Conservation (phyloP, 2,329 filamentous ascomycete genomes). For the Domatiomyces globalis region DNA sequence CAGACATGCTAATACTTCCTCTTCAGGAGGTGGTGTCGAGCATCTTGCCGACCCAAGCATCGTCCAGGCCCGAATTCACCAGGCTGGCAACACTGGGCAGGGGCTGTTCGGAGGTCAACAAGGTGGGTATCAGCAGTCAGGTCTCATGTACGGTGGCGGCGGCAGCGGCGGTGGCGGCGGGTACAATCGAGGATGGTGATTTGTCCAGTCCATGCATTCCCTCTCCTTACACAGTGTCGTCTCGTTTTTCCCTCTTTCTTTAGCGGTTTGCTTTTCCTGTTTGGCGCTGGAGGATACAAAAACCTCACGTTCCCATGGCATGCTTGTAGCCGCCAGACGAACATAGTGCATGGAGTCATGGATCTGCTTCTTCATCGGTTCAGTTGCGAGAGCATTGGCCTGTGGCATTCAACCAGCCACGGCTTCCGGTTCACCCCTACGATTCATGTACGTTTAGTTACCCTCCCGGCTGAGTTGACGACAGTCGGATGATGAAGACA, state of each 20-base stretch:
- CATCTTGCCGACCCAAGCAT: constrained; percentile 99
- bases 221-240: constrained; percentile 7
- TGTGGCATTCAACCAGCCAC: neutral
- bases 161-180: constrained; percentile 59
- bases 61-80: constrained; percentile 93
- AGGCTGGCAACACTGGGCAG: constrained; percentile 74
- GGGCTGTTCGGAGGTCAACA: constrained; percentile 77
- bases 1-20: constrained; percentile 99
- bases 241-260: constrained; percentile 15
- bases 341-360: neutral
- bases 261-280: constrained; percentile 14
- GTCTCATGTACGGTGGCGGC: constrained; percentile 67
- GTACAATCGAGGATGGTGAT: constrained; percentile 52
- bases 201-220: constrained; percentile 7
- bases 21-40: constrained; percentile 98
- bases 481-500: neutral
- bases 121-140: constrained; percentile 72
- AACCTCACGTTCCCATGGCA: neutral
- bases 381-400: neutral
- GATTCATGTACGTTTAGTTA: neutral
- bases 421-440: neutral
- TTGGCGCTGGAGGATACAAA: constrained; percentile 18
- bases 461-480: neutral
- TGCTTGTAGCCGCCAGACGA: neutral
- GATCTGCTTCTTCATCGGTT: neutral